These are phyloP conservation scores for Brassica cretica DNA, from an alignment of 345 rosid genomes.

Conservation along the genomic window DNA sequence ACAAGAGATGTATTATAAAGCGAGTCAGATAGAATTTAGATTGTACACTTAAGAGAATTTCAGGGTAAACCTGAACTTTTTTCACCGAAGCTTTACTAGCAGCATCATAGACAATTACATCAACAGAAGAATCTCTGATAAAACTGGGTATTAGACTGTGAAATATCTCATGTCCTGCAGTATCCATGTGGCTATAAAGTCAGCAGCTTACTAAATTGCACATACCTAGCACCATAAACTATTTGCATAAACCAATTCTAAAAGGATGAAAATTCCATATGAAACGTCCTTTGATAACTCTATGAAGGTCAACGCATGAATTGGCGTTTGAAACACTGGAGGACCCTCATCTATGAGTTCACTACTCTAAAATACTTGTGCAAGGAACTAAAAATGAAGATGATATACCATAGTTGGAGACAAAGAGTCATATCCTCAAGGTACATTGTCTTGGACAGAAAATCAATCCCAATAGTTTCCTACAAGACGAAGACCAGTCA, in stretches of 20 bases:
- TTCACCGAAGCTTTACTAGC: slow-evolving; percentile 59
- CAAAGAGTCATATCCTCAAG: too few species aligned
- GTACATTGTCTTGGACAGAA: too few species aligned
- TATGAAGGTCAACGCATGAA: too few species aligned
- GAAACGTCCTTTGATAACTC: too few species aligned
- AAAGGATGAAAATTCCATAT: neutral
- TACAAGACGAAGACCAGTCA: too few species aligned
- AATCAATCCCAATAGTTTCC: too few species aligned
- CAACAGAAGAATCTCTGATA: slow-evolving; percentile 90
- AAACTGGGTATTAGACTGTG: slow-evolving; percentile 92
- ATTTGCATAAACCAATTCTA: neutral
- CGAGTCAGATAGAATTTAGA: neutral
- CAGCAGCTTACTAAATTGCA: slow-evolving; percentile 9
- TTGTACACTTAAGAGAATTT: neutral
- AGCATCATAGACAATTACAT: slow-evolving; percentile 87
- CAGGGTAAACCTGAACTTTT: neutral
- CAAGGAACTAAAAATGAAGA: too few species aligned
- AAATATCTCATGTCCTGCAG: slow-evolving; percentile 95
- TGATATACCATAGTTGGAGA: too few species aligned
- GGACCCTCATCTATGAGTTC: too few species aligned
- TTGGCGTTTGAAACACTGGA: too few species aligned
- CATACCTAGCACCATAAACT: neutral
- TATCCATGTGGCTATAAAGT: slow-evolving; percentile 56
- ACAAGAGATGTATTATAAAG: neutral
- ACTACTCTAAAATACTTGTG: too few species aligned